Base-by-base conservation (phyloP, 2,329 filamentous ascomycete genomes). In the Paecilomyces variotii region DNA sequence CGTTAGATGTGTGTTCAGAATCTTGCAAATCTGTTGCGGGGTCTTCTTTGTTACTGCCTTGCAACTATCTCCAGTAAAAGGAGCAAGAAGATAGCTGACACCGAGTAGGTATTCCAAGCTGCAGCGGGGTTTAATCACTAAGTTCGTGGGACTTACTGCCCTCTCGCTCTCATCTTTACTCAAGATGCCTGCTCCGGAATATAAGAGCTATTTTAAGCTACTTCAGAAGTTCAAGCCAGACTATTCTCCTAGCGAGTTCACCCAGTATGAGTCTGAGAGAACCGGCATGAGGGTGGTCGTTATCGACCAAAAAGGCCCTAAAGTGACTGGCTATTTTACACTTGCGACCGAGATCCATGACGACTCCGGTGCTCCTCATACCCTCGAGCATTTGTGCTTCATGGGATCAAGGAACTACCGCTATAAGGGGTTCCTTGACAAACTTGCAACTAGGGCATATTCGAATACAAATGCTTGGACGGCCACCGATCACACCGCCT, bases 381-480 rank as follows among this genome's bases (percentile, higher is more conserved):
- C 89, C 0, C 80, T 93, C n/a, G 88, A 93, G 75, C 88, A 92
- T 72, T 76, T 93, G 12, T 80, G 90, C 63, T 93, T 92, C 71
- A 91, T 92, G 87, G 94, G 94, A 28, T 97, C 94, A 26, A 91
- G 89, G 72, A 95, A 83, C 71, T 97, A 96, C 73, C 88, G 84
- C 61, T 97, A 96, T 79, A 97, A 97, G 74, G 94, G 94, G 1
- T 86, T 99, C 49, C 82, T 99, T 19, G 93, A 97, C 73, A 96
- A 95, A 76, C 83, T 99, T 59, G 91, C 94, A 2, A 96, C 91
- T 3, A 85, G 95, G 63, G 91, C 93, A 1, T 99, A 97, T 73
- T 96, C 93, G 1, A 84, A 84, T 59, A 99, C 94, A 32, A 99
- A 99, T 74, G 94, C 94, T 3, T 99, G 93, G 91, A 99, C 94